phyloP scores from a whole-genome alignment of 2,329 filamentous ascomycete genomes.

The Bertia moriformis region DNA sequence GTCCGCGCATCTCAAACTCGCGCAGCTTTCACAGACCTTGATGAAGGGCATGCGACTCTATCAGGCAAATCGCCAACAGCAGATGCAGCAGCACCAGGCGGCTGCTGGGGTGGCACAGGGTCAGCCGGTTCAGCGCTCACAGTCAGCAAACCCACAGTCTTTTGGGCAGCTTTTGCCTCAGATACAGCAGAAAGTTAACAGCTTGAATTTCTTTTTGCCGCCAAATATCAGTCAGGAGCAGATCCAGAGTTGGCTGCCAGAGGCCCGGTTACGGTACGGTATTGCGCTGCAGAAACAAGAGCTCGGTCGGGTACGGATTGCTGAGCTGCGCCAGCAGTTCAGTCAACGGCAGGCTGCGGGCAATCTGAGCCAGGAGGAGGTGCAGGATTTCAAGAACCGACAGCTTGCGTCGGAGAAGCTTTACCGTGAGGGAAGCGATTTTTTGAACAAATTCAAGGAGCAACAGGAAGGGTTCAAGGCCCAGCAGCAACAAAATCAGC shows the following conservation, averaged over 20 bases:
- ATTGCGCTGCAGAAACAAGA: constrained; percentile 30
- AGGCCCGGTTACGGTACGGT: constrained; percentile 28
- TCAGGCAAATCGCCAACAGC: constrained; percentile 14
- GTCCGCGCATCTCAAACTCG: constrained; percentile 31
- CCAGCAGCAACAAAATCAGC: constrained; percentile 14
- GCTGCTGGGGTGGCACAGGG: constrained; percentile 4
- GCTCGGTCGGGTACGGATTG: constrained; percentile 23
- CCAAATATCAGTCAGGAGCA: constrained; percentile 24
- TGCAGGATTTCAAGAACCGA: constrained; percentile 23
- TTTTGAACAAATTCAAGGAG: constrained; percentile 28
- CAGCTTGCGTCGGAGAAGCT: constrained; percentile 21
- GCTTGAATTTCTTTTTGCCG: constrained; percentile 24
- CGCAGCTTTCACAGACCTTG: constrained; percentile 30
- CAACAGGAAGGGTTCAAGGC: constrained; percentile 26
- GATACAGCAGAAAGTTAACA: constrained; percentile 27
- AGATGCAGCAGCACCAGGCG: constrained; percentile 7
- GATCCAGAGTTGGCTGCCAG: constrained; percentile 25
- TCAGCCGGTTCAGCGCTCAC: constrained; percentile 12
- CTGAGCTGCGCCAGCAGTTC: constrained; percentile 21
- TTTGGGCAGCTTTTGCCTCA: constrained; percentile 25
- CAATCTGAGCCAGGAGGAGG: constrained; percentile 22
- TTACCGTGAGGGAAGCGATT: constrained; percentile 24
- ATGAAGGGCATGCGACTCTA: constrained; percentile 34
- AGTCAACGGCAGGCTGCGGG: constrained; percentile 19
- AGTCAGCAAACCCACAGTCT: constrained; percentile 18